Percentiles rank a stretch among this genome's conserved stretches.
Evolutionary conservation across 1,284 basidiomycete genomes (phyloP).

Genomic region (Ustilago curta): DNA sequence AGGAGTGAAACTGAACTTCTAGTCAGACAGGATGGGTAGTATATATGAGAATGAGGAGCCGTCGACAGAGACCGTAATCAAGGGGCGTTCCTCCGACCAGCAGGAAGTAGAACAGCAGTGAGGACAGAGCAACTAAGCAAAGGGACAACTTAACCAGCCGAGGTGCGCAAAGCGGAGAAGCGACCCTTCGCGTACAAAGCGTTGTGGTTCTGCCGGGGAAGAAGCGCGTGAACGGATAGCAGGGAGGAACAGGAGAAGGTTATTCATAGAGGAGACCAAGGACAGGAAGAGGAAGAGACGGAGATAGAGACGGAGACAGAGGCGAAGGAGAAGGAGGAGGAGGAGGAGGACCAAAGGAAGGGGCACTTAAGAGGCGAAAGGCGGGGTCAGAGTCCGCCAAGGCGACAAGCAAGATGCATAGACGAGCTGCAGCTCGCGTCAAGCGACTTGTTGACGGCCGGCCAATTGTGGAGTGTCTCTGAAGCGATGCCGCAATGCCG

Average conservation of each 20-base stretch:
- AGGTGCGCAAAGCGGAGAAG: not conserved
- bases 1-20: not conserved
- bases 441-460: not conserved
- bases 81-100: conserved; percentile 1
- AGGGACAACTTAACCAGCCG: not conserved
- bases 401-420: not conserved
- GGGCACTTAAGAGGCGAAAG: not conserved
- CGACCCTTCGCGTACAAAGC: not conserved
- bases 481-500: no score
- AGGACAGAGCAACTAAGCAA: not conserved
- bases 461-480: no score
- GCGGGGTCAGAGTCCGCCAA: not conserved
- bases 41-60: conserved; percentile 2
- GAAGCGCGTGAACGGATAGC: not conserved
- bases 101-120: conserved; percentile 1
- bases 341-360: not conserved
- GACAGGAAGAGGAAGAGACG: not conserved
- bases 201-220: not conserved
- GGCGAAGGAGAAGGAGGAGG: not conserved
- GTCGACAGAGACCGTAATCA: not conserved
- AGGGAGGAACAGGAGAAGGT: not conserved
- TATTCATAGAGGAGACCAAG: no score
- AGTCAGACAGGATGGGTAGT: not conserved
- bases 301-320: not conserved
- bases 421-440: not conserved